Evolutionary conservation across 805 yeast species (phyloP).

Genomic region (Naumovozyma dairenensis): DNA sequence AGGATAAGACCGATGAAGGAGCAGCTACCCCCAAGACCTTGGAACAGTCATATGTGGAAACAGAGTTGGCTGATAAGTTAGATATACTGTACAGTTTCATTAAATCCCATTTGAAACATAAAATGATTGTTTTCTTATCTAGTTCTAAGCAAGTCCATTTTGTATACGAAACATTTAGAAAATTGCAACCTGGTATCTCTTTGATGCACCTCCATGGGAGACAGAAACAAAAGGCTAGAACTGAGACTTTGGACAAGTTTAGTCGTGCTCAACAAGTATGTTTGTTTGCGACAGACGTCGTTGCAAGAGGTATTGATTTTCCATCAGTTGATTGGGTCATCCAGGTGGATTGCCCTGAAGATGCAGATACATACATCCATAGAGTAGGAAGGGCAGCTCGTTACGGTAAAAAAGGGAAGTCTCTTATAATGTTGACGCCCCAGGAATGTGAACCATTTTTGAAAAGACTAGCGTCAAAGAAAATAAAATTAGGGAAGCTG

Average conservation of each 20-base stretch:
- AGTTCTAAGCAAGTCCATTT: conserved; percentile 88
- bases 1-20: conserved; percentile 51
- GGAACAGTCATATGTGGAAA: conserved; percentile 71
- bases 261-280: conserved; percentile 72
- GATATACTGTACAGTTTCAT: conserved; percentile 81
- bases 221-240: conserved; percentile 80
- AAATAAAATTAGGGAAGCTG: conserved; percentile 61
- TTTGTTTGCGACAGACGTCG: conserved; percentile 82
- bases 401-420: conserved; percentile 75
- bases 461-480: conserved; percentile 47
- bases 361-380: conserved; percentile 79
- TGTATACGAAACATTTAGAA: conserved; percentile 77
- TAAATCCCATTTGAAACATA: conserved; percentile 69
- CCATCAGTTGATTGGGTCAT: conserved; percentile 94
- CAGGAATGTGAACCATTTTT: conserved; percentile 72
- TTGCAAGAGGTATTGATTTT: conserved; percentile 85
- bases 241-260: conserved; percentile 73
- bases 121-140: conserved; percentile 74
- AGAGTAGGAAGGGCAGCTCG: conserved; percentile 87
- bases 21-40: conserved; percentile 69
- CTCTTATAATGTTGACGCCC: conserved; percentile 74
- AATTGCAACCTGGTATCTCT: conserved; percentile 86
- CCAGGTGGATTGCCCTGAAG: conserved; percentile 88
- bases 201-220: conserved; percentile 79
- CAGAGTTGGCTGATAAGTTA: conserved; percentile 69